Base-by-base conservation (phyloP, 345 rosid genomes). In the Trapa incisa region DNA sequence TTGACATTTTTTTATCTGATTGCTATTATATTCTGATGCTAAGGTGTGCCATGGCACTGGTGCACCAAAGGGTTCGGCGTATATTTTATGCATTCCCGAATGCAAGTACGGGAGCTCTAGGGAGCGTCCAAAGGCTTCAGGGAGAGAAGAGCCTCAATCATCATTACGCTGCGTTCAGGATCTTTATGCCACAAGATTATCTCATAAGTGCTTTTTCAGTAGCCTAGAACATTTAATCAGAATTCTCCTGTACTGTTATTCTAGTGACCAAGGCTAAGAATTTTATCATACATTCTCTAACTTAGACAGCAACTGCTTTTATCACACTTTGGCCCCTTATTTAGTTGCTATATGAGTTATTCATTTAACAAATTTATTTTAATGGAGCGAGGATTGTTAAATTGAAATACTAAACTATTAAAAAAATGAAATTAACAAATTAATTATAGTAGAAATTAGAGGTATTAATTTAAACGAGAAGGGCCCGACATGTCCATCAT, bases 31-130 rank as follows among this genome's bases (percentile, higher is more conserved):
- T 57, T 57, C 15, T 57, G 62, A 57, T 57, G 38, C 38, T 1
- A 33, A 81, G 87, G 97, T 88, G 98, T 73, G 97, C 98, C 15
- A 93, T 90, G 98, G 97, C 96, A 15, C 89, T 90, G 38, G 89
- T 90, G 67, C 97, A 88, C 78, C 92, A 91, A 67, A 80, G 92
- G 79, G 65, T 91, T 41, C 84, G 85, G 71, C 94, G 95, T 1
- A 87, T 87, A 65, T 87, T 89, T 76, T 90, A 79, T 35, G 91
- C 88, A 60, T 78, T 85, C 61, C 92, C 88, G 12, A 93, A 93
- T 70, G 80, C 80, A 5, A 75, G 67, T 2, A 85, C 87, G 1
- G 94, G 98, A 4, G 88, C 89, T 2, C 67, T 90, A 42, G 96
- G 96, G 66, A 81, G 97, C 36, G 75, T 88, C 79, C 81, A 86